phyloP scores from a whole-genome alignment of 352 stramenopile species.

The Pythium dissotocum region DNA sequence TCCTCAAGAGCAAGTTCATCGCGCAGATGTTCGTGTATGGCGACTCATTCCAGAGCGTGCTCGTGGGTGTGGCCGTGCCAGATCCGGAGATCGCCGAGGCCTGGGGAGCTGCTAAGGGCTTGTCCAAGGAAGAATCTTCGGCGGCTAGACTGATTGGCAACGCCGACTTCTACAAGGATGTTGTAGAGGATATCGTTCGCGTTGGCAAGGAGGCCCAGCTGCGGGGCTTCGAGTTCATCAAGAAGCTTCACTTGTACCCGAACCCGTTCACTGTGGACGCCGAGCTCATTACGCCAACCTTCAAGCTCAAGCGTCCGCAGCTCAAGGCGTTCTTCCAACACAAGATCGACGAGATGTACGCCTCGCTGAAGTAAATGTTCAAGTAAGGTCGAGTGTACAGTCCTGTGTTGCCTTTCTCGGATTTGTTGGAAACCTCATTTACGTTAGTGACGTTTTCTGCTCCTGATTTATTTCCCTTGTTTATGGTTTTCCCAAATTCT shows the following conservation, averaged over 20 bases:
- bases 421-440: no score
- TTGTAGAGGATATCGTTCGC: conserved; percentile 40
- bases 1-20: conserved; percentile 92
- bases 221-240: conserved; percentile 92
- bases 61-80: conserved; percentile 94
- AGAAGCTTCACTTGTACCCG: conserved; percentile 84
- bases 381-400: no score
- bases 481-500: no score
- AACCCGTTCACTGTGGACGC: conserved; percentile 91
- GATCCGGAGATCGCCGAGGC: conserved; percentile 64
- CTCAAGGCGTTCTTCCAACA: conserved; percentile 53
- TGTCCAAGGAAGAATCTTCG: conserved; percentile 35
- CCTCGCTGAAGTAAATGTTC: conserved; percentile 17
- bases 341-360: conserved; percentile 60
- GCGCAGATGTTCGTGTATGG: conserved; percentile 96
- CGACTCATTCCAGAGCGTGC: conserved; percentile 92
- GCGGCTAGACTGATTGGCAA: conserved; percentile 34
- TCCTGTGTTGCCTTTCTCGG: no score
- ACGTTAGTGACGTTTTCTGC: no score
- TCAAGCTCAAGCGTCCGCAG: conserved; percentile 94
- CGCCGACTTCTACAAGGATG: conserved; percentile 29
- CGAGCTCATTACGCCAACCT: conserved; percentile 92
- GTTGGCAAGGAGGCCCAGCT: conserved; percentile 63
- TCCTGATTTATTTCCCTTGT: no score
- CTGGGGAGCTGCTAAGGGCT: conserved; percentile 60